Evolutionary conservation across 805 yeast genomes (phyloP).

Genomic region (Tanozyma kutaoensis): DNA sequence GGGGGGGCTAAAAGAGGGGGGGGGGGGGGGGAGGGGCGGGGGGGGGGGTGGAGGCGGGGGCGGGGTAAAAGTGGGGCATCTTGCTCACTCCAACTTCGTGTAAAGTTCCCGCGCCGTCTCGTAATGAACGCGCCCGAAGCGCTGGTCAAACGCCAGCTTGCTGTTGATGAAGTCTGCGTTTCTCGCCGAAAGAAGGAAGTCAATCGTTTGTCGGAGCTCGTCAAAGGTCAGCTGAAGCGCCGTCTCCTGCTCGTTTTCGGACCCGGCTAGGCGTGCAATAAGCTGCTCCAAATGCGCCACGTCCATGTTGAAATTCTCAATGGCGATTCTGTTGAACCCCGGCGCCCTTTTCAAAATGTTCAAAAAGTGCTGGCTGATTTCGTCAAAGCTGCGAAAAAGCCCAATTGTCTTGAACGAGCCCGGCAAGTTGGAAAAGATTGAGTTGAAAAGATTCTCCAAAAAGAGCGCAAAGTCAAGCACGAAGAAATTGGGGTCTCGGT

Average conservation of each 20-base stretch:
- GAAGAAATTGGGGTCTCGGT: constrained; percentile 55
- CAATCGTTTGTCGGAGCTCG: constrained; percentile 70
- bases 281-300: constrained; percentile 59
- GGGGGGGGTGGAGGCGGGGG: too few species aligned
- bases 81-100: constrained; percentile 39
- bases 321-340: constrained; percentile 44
- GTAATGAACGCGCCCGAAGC: constrained; percentile 59
- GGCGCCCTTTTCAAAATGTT: constrained; percentile 43
- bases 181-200: constrained; percentile 51
- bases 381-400: constrained; percentile 79
- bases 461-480: constrained; percentile 78
- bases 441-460: constrained; percentile 71
- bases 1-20: too few species aligned
- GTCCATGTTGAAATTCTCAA: constrained; percentile 67
- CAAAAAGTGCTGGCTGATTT: constrained; percentile 60
- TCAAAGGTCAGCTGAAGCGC: constrained; percentile 62
- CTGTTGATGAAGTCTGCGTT: constrained; percentile 50
- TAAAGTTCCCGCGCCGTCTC: constrained; percentile 56
- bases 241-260: constrained; percentile 16
- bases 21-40: too few species aligned
- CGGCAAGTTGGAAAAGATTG: constrained; percentile 77
- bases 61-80: too few species aligned
- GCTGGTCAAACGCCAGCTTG: constrained; percentile 23
- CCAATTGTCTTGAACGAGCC: constrained; percentile 62
- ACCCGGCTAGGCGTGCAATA: constrained; percentile 21